Evolutionary conservation across 352 stramenopile genomes (phyloP).

Genomic region (Thalassiosira exigua): DNA sequence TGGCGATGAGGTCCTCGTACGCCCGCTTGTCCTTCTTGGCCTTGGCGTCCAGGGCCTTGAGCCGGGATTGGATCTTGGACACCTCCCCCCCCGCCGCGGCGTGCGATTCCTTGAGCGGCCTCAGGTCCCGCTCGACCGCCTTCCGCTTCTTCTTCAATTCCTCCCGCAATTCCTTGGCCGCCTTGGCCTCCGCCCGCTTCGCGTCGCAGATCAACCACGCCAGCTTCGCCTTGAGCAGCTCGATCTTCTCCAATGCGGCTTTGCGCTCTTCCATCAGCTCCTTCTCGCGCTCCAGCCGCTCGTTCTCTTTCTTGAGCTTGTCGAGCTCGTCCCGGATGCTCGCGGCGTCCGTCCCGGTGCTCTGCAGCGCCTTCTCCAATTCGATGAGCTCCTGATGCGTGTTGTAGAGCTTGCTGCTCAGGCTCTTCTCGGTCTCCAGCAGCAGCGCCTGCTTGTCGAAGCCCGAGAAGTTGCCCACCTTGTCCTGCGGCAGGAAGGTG

Average conservation of each 20-base stretch:
- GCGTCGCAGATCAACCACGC: conserved; percentile 78
- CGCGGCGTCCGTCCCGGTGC: conserved; percentile 52
- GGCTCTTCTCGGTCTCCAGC: conserved; percentile 83
- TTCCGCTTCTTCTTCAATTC: conserved; percentile 58
- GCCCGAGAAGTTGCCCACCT: conserved; percentile 87
- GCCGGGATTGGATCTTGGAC: conserved; percentile 28
- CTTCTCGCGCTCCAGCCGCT: conserved; percentile 69
- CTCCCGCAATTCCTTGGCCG: conserved; percentile 59
- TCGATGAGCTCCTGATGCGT: conserved; percentile 74
- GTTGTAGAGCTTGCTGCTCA: conserved; percentile 61
- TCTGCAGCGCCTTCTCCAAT: conserved; percentile 61
- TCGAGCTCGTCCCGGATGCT: conserved; percentile 57
- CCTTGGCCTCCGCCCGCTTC: conserved; percentile 40
- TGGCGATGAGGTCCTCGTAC: conserved; percentile 35
- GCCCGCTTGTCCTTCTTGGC: conserved; percentile 30
- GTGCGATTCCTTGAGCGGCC: conserved; percentile 56
- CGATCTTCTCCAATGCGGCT: conserved; percentile 56
- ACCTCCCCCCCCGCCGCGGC: conserved; percentile 39
- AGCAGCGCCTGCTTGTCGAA: conserved; percentile 81
- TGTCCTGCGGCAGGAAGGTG: conserved; percentile 98
- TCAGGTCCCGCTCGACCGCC: conserved; percentile 39
- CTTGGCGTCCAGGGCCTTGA: conserved; percentile 35
- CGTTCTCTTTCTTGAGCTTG: conserved; percentile 61
- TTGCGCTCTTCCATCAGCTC: conserved; percentile 75
- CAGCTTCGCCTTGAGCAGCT: conserved; percentile 73